Evolutionary conservation across 495 filamentous ascomycete species (phyloP), one percentile per base, ranked within the genome.

Genomic region (Podospora anserina): DNA sequence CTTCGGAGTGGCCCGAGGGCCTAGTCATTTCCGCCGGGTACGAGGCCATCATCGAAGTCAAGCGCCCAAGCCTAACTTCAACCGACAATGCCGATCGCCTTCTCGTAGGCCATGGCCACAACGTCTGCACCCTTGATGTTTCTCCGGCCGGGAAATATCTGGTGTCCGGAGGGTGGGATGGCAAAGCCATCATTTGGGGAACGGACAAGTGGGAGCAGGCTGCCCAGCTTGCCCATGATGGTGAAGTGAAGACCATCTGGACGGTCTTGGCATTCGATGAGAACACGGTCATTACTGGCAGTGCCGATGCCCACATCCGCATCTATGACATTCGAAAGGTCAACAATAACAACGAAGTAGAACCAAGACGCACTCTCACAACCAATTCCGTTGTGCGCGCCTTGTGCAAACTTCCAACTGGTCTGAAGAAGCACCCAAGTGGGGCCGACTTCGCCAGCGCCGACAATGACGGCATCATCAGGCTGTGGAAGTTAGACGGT

Each of bases 131-230:
- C 1, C 78, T 99, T 32, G 93, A 97, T 75, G 88, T 91, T 5
- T 88, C 86, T 57, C 83, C 88, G 5, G 87, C 90, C 64, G 88
- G 87, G 2, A 85, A 78, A 19, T 89, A 86, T 75, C 84, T 98
- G 63, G 88, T 97, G 56, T 97, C 94, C 73, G 95, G 92, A n/a
- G 90, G 93, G 76, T 99, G 96, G 96, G 96, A 99, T 77, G 86
- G 87, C 54, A 89, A 92, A 53, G 92, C 91, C 15, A 87, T 91
- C 34, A 74, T 97, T 66, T 97, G 92, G 92, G 82, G 74, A 59
- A 77, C 91, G 44, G 87, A 88, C 7, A 90, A 89, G 69, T 97
- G 90, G 91, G 92, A 93, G 75, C 85, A 82, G 39, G 30, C 66
- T 16, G 56, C 67, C 16, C 83, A 89, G 63, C 84, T 88, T 20